phyloP scores from a whole-genome alignment of 352 stramenopile genomes.

The Phytophthora pisi region DNA sequence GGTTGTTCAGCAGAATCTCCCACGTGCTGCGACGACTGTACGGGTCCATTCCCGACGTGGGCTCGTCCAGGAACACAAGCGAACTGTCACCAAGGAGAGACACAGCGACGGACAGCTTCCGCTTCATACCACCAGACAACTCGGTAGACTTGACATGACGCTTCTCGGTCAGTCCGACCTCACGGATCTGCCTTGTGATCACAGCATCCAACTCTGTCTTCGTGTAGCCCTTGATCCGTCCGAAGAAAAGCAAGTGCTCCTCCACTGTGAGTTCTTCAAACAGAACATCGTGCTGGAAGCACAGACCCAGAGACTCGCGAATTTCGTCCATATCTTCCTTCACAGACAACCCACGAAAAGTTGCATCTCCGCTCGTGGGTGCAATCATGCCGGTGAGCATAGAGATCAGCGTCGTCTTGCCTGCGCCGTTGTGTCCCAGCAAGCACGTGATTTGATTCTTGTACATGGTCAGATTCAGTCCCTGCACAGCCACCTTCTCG shows the following conservation, averaged over 20 bases:
- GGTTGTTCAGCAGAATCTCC: conserved; percentile 74
- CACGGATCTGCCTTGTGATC: conserved; percentile 48
- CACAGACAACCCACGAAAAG: conserved; percentile 77
- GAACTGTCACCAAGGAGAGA: conserved; percentile 89
- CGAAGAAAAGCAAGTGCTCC: conserved; percentile 79
- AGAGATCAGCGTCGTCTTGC: conserved; percentile 92
- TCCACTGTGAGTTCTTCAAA: conserved; percentile 78
- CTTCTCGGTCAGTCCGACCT: conserved; percentile 77
- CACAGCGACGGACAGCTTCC: conserved; percentile 90
- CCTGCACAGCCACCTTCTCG: conserved; percentile 82
- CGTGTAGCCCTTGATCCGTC: conserved; percentile 60
- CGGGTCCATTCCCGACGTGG: conserved; percentile 95
- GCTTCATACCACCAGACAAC: conserved; percentile 91
- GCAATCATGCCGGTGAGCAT: conserved; percentile 91
- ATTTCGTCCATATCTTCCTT: conserved; percentile 75
- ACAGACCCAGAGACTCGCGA: conserved; percentile 73
- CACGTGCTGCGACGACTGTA: conserved; percentile 94
- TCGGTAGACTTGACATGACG: conserved; percentile 52
- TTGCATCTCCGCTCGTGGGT: conserved; percentile 57
- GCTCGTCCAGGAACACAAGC: conserved; percentile 90
- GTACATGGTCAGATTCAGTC: conserved; percentile 88
- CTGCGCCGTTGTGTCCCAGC: conserved; percentile 92
- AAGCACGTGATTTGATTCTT: conserved; percentile 92
- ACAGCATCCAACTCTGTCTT: conserved; percentile 37
- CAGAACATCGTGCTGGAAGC: conserved; percentile 87